Conservation (phyloP, 345 rosid genomes). For the Sisymbrium irio region DNA sequence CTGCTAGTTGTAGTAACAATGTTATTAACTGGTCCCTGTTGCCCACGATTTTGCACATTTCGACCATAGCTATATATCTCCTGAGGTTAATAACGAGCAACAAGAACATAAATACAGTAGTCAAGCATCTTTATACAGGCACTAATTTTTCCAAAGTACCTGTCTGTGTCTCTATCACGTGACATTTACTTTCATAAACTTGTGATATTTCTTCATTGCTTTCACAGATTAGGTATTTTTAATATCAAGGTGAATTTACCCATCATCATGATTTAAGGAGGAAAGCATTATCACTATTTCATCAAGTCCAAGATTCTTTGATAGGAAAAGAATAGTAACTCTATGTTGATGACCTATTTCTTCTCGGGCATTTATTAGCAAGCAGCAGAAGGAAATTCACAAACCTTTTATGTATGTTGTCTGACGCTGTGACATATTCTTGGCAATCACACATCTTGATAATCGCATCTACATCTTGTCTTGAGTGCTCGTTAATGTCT, state of each 20-base stretch:
- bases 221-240: not conserved
- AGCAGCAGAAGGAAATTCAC: not conserved
- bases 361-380: not conserved
- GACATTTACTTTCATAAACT: not conserved
- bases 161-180: not conserved
- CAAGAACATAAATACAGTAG: constrained; percentile 9
- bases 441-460: constrained; percentile 63
- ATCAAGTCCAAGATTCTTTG: not conserved
- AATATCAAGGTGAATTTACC: not conserved
- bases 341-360: not conserved
- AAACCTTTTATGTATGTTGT: constrained; percentile 81
- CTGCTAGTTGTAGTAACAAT: constrained; percentile 70
- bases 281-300: not conserved
- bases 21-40: constrained; percentile 69
- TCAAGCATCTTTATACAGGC: not conserved
- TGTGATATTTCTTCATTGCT: not conserved
- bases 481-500: constrained; percentile 87
- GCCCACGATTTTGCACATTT: constrained; percentile 86
- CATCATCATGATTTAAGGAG: not conserved
- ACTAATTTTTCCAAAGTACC: not conserved
- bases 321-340: not conserved
- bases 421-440: constrained; percentile 60
- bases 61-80: constrained; percentile 92
- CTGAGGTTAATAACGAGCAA: constrained; percentile 39
- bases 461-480: constrained; percentile 92